These are phyloP conservation scores for Aspergillus sp. DNA, from an alignment of 2,329 filamentous ascomycete species.

Conservation along the genomic window DNA sequence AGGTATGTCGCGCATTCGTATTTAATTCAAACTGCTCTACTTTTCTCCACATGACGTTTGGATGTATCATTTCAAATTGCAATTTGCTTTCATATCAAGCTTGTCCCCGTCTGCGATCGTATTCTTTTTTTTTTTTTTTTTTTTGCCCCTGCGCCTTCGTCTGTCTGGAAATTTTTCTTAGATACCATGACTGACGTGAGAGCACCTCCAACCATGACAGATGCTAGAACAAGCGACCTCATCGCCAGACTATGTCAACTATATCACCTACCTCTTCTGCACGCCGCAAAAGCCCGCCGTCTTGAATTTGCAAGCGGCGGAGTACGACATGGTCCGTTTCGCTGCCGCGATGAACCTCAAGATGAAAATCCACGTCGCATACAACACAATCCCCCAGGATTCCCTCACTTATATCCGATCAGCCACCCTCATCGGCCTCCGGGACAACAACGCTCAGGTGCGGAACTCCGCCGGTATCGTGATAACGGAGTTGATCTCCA, in stretches of 20 bases:
- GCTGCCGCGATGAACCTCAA: conserved; percentile 94
- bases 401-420: conserved; percentile 78
- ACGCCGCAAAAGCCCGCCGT: conserved; percentile 60
- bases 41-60: conserved; percentile 3
- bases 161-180: conserved; percentile 8
- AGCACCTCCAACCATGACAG: conserved; percentile 48
- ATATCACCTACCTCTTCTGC: conserved; percentile 87
- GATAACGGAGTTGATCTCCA: conserved; percentile 84
- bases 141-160: not conserved
- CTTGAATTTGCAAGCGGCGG: conserved; percentile 58
- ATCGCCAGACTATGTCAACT: conserved; percentile 95
- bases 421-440: conserved; percentile 73
- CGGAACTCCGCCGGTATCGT: conserved; percentile 89
- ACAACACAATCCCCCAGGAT: conserved; percentile 71
- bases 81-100: not conserved
- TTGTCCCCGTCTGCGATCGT: conserved; percentile 1
- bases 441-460: conserved; percentile 79
- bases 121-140: not conserved
- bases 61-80: not conserved
- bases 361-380: conserved; percentile 78
- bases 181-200: conserved; percentile 17
- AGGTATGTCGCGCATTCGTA: conserved; percentile 56
- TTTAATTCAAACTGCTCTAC: conserved; percentile 7
- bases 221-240: conserved; percentile 88
- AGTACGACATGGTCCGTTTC: conserved; percentile 74